Percentiles rank a stretch among this genome's conserved stretches.
These are phyloP conservation scores for Piloderma croceum DNA, from an alignment of 768 basidiomycete genomes.

Conservation along the genomic window DNA sequence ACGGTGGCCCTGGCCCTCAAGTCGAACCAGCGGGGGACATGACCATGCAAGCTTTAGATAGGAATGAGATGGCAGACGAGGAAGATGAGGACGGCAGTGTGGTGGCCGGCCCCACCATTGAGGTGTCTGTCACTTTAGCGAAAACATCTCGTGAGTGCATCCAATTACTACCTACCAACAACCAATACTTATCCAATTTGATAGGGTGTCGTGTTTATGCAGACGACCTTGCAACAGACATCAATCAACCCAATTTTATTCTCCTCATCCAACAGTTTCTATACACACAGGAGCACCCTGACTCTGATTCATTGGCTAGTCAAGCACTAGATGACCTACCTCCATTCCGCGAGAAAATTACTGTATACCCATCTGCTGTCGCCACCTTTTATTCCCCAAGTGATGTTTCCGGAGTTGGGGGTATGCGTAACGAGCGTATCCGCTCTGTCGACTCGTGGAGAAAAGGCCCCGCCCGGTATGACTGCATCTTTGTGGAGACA, in stretches of 20 bases:
- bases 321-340: slow-evolving; percentile 15
- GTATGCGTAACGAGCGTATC: slow-evolving; percentile 28
- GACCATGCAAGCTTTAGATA: too few species aligned
- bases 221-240: slow-evolving; percentile 4
- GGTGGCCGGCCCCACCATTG: slow-evolving; percentile 1
- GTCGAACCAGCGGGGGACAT: too few species aligned
- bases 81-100: slow-evolving; percentile 8
- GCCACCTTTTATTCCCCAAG: slow-evolving; percentile 32
- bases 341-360: slow-evolving; percentile 11
- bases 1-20: too few species aligned
- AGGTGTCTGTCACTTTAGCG: slow-evolving; percentile 9
- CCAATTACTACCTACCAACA: neutral
- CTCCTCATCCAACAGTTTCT: slow-evolving; percentile 15
- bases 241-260: slow-evolving; percentile 12
- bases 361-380: slow-evolving; percentile 24
- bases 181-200: slow-evolving; percentile 7
- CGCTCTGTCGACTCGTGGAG: slow-evolving; percentile 24
- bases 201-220: slow-evolving; percentile 9
- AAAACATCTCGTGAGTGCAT: slow-evolving; percentile 2
- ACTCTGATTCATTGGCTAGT: slow-evolving; percentile 7
- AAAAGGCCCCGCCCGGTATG: slow-evolving; percentile 19
- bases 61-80: too few species aligned
- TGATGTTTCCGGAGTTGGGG: slow-evolving; percentile 24
- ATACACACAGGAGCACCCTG: slow-evolving; percentile 7
- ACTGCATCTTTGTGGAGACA: slow-evolving; percentile 23